phyloP scores from a whole-genome alignment of 2,329 filamentous ascomycete species.

The Phaeosphaeria sp. region DNA sequence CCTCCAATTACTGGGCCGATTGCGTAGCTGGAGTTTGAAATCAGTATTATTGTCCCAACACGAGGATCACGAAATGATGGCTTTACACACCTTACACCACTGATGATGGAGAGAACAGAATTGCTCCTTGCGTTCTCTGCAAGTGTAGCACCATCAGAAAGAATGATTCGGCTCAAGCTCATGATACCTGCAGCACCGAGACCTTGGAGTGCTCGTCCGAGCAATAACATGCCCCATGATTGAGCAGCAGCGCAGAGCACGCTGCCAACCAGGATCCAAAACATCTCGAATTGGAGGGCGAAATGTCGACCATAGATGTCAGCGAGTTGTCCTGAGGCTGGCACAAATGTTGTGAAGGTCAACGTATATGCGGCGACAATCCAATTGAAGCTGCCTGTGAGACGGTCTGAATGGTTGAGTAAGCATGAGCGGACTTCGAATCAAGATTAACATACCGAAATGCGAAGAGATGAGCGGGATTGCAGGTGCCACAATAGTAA shows the following conservation, averaged over 20 bases:
- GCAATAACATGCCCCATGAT: slow-evolving; percentile 65
- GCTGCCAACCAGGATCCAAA: slow-evolving; percentile 62
- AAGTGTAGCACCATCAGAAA: slow-evolving; percentile 70
- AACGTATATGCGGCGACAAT: slow-evolving; percentile 74
- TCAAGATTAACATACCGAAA: slow-evolving; percentile 59
- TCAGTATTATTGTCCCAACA: not conserved
- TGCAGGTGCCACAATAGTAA: slow-evolving; percentile 69
- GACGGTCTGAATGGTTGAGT: slow-evolving; percentile 51
- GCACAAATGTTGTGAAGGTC: slow-evolving; percentile 71
- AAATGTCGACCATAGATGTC: slow-evolving; percentile 70
- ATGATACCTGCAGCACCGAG: slow-evolving; percentile 67
- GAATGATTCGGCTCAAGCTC: slow-evolving; percentile 67
- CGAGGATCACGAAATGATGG: not conserved
- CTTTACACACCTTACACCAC: slow-evolving; percentile 55
- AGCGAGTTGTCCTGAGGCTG: slow-evolving; percentile 69
- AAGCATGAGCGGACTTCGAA: slow-evolving; percentile 2
- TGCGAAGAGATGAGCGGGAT: slow-evolving; percentile 69
- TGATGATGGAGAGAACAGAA: slow-evolving; percentile 68
- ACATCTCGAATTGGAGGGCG: slow-evolving; percentile 63
- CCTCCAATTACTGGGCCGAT: slow-evolving; percentile 69
- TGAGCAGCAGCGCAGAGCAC: slow-evolving; percentile 67
- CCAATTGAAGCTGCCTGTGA: slow-evolving; percentile 63
- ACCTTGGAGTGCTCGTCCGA: slow-evolving; percentile 70
- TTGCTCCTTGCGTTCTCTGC: slow-evolving; percentile 76
- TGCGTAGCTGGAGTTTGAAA: slow-evolving; percentile 54